Evolutionary conservation across 2,329 filamentous ascomycete genomes (phyloP).

Genomic region (Colletotrichum sp.): DNA sequence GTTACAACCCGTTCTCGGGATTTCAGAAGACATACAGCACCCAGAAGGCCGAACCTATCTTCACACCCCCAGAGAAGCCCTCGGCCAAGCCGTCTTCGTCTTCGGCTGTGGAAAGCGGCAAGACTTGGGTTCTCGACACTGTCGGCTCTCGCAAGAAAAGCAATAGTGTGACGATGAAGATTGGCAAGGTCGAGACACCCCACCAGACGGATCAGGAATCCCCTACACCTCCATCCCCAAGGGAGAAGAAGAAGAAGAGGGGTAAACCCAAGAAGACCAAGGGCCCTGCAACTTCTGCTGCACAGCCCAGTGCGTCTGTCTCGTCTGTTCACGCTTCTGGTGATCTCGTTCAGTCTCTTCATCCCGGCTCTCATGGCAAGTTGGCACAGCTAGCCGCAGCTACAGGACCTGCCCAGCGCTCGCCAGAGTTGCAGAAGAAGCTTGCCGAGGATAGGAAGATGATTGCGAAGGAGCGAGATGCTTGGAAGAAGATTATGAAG

Average conservation of each 20-base stretch:
- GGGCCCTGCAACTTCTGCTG: background rate
- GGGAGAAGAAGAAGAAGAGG: constrained; percentile 1
- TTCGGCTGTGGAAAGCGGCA: background rate
- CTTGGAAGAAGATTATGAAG: constrained; percentile 4
- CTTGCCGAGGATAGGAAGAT: background rate
- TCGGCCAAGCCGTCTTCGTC: background rate
- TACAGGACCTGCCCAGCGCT: background rate
- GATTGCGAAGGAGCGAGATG: constrained; percentile 5
- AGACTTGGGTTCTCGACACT: background rate
- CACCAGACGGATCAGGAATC: background rate
- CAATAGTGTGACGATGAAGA: background rate
- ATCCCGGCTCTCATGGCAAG: background rate
- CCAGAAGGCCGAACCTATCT: background rate
- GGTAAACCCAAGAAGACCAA: background rate
- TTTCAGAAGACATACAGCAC: background rate
- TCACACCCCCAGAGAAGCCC: background rate
- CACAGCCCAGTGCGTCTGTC: background rate
- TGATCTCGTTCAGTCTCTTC: background rate
- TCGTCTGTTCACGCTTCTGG: background rate
- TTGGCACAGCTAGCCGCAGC: background rate
- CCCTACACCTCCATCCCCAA: background rate
- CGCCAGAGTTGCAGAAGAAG: background rate
- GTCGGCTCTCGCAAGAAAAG: background rate
- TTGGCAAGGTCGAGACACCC: background rate
- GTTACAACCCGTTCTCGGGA: background rate